Conservation (phyloP, 257 asterid species). For the Solanum peruvianum region DNA sequence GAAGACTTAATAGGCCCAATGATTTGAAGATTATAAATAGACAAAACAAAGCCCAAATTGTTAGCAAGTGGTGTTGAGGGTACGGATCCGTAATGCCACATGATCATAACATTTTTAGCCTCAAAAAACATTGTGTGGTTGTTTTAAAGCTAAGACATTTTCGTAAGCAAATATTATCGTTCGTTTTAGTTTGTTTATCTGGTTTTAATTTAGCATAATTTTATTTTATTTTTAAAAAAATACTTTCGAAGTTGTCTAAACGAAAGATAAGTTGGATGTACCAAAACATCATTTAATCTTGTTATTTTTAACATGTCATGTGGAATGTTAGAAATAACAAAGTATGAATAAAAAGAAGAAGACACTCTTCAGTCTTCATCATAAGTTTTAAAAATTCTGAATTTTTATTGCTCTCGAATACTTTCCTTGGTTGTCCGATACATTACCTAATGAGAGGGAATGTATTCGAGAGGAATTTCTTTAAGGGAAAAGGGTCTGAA, state of each 20-base stretch:
- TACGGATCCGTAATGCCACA: conserved; percentile 43
- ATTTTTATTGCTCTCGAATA: too few relatives aligned
- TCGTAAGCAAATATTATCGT: background rate
- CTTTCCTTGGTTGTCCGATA: too few relatives aligned
- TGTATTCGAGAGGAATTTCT: too few relatives aligned
- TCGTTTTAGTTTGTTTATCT: background rate
- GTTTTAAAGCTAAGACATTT: background rate
- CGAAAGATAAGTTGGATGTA: background rate
- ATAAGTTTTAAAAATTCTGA: too few relatives aligned
- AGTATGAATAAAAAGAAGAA: background rate
- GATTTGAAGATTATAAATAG: background rate
- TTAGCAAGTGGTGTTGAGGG: conserved; percentile 21
- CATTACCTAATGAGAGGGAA: too few relatives aligned
- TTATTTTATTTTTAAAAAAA: too few relatives aligned
- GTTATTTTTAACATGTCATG: background rate
- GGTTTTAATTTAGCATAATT: background rate
- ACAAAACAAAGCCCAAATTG: conserved; percentile 11
- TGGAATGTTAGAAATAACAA: background rate
- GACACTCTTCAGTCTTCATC: background rate
- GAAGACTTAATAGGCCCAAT: background rate
- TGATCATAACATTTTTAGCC: background rate
- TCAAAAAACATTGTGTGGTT: background rate
- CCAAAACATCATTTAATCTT: too few relatives aligned
- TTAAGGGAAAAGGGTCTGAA: too few relatives aligned
- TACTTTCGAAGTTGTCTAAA: background rate